These are phyloP conservation scores for Scutellaria baicalensis DNA, from an alignment of 257 asterid genomes.

Conservation along the genomic window DNA sequence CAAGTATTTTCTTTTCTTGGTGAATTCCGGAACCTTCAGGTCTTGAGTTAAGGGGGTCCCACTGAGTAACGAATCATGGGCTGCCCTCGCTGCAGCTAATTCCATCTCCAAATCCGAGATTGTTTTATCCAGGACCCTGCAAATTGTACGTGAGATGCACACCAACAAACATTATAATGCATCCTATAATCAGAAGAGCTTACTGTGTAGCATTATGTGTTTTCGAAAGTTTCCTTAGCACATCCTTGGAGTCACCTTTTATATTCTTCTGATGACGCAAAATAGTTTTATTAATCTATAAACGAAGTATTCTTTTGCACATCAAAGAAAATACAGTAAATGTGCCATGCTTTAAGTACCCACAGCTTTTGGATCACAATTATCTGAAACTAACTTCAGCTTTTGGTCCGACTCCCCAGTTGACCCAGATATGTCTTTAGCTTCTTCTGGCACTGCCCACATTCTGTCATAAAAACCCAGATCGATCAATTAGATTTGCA, in stretches of 20 bases:
- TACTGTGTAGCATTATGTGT: conserved; percentile 52
- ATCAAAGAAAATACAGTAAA: background rate
- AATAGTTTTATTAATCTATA: background rate
- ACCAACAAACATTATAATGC: background rate
- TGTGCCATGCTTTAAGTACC: conserved; percentile 24
- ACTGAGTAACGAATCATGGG: conserved; percentile 63
- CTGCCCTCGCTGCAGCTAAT: conserved; percentile 74
- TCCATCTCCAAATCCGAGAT: conserved; percentile 83
- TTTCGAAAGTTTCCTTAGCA: conserved; percentile 45
- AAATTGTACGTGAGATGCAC: conserved; percentile 2
- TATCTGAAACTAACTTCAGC: conserved; percentile 53
- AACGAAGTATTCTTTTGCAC: background rate
- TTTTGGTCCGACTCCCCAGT: conserved; percentile 35
- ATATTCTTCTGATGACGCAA: conserved; percentile 32
- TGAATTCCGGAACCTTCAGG: conserved; percentile 43
- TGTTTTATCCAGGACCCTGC: conserved; percentile 71
- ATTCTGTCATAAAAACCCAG: conserved; percentile 38
- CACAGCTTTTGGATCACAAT: conserved; percentile 51
- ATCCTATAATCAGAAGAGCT: conserved; percentile 17
- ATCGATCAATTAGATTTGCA: background rate
- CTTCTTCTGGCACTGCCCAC: conserved; percentile 86
- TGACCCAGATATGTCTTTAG: conserved; percentile 38
- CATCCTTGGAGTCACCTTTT: conserved; percentile 33
- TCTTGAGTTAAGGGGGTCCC: conserved; percentile 67
- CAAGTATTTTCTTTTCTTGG: conserved; percentile 60